These are phyloP conservation scores for Auricularia sp. DNA, from an alignment of 768 basidiomycete species.

Conservation along the genomic window DNA sequence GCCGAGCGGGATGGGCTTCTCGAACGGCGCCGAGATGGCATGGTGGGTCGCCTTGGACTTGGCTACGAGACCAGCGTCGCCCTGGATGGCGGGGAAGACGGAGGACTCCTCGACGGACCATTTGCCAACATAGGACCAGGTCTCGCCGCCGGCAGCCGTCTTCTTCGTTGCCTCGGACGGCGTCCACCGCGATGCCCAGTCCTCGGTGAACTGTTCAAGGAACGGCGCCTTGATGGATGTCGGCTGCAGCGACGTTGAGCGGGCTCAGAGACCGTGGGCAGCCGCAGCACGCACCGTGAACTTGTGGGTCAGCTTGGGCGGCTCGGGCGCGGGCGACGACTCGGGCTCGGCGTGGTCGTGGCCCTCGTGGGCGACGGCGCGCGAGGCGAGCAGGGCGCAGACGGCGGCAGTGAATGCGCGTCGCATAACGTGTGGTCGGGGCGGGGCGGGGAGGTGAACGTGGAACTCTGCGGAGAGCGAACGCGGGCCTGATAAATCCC, in stretches of 20 bases:
- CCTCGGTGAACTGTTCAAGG: slow-evolving; percentile 91
- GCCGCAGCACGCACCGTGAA: slow-evolving; percentile 49
- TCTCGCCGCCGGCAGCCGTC: slow-evolving; percentile 91
- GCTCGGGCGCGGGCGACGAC: background rate
- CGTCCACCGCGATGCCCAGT: slow-evolving; percentile 89
- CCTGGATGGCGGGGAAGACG: slow-evolving; percentile 59
- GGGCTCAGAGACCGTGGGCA: background rate
- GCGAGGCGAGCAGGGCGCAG: background rate
- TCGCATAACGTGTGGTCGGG: background rate
- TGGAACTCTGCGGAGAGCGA: slow-evolving; percentile 3
- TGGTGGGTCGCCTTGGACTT: slow-evolving; percentile 98
- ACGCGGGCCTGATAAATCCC: slow-evolving; percentile 7
- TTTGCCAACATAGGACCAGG: slow-evolving; percentile 92
- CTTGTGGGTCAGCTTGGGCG: slow-evolving; percentile 28
- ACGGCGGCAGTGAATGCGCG: background rate
- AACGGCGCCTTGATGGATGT: slow-evolving; percentile 80
- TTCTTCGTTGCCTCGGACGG: slow-evolving; percentile 97
- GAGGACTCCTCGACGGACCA: slow-evolving; percentile 90
- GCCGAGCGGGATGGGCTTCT: slow-evolving; percentile 65
- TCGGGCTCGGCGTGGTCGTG: background rate
- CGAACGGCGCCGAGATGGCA: slow-evolving; percentile 92
- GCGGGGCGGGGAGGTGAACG: background rate
- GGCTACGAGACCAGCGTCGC: slow-evolving; percentile 87
- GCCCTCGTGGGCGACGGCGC: background rate
- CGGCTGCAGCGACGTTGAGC: slow-evolving; percentile 34